Conservation (phyloP, 2,329 filamentous ascomycete species). For the Penicillium paneum region DNA sequence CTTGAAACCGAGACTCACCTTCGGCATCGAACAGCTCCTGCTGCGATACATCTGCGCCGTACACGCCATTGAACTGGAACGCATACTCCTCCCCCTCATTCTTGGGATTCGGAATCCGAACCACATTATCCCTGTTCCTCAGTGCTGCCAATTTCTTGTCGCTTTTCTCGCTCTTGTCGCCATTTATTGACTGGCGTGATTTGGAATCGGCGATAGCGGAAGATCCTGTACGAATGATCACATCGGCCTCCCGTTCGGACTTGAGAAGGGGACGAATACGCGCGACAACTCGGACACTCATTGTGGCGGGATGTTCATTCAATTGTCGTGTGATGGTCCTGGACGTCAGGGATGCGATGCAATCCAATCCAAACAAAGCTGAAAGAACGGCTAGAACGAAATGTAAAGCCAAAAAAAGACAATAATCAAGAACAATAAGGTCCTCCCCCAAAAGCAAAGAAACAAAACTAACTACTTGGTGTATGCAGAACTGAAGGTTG, state of each 20-base stretch:
- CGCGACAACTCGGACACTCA: slow-evolving; percentile 76
- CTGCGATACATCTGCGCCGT: slow-evolving; percentile 74
- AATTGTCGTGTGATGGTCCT: slow-evolving; percentile 1
- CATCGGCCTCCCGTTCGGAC: slow-evolving; percentile 80
- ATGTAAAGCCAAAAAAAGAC: slow-evolving; percentile 9
- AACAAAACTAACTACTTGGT: slow-evolving; percentile 20
- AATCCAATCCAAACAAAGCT: slow-evolving; percentile 4
- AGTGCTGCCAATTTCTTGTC: slow-evolving; percentile 28
- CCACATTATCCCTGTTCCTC: slow-evolving; percentile 61
- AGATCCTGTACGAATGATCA: slow-evolving; percentile 71
- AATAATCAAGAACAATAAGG: slow-evolving; percentile 9
- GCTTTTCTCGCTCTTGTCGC: slow-evolving; percentile 20
- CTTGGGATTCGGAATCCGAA: slow-evolving; percentile 91
- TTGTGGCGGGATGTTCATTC: slow-evolving; percentile 23
- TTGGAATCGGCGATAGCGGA: slow-evolving; percentile 21
- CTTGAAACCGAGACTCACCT: slow-evolving; percentile 53
- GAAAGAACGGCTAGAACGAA: slow-evolving; percentile 6
- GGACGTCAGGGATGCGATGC: background rate
- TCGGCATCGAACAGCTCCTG: slow-evolving; percentile 86
- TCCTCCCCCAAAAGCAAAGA: slow-evolving; percentile 13
- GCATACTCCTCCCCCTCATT: slow-evolving; percentile 88
- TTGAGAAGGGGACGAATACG: slow-evolving; percentile 84
- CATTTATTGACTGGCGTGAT: slow-evolving; percentile 21
- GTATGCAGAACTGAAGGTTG: slow-evolving; percentile 16
- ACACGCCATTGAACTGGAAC: slow-evolving; percentile 93